These are phyloP conservation scores for Actinomortierella wolfii DNA, from an alignment of 371 early-diverging fungal genomes.

Conservation along the genomic window DNA sequence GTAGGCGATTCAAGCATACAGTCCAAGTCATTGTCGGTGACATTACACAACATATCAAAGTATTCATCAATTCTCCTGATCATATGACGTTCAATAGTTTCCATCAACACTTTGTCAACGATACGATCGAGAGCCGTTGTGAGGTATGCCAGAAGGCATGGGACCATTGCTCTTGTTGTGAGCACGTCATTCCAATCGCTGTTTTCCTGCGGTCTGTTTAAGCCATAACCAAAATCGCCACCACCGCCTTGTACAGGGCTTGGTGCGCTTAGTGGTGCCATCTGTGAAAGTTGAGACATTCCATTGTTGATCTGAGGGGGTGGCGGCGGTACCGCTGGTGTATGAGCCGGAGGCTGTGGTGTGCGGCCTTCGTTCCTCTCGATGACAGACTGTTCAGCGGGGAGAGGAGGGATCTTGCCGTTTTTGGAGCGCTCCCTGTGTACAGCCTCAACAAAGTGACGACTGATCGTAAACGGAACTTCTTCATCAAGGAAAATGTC, in stretches of 20 bases:
- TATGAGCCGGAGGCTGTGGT: background rate
- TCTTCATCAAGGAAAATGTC: conserved; percentile 14
- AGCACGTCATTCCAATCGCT: conserved; percentile 5
- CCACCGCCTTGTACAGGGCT: background rate
- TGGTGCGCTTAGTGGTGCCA: background rate
- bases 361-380: background rate
- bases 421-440: conserved; percentile 1
- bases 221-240: no score
- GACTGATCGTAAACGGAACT: conserved; percentile 8
- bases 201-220: background rate
- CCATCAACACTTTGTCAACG: conserved; percentile 16
- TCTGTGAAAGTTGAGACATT: background rate
- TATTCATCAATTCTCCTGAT: conserved; percentile 5
- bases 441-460: conserved; percentile 1
- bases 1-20: conserved; percentile 7
- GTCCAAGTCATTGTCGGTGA: background rate
- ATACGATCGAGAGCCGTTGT: conserved; percentile 10
- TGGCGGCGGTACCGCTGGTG: background rate
- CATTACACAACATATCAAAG: conserved; percentile 1
- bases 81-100: conserved; percentile 21
- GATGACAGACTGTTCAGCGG: background rate
- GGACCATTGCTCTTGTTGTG: conserved; percentile 4
- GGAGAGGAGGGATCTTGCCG: background rate
- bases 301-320: background rate
- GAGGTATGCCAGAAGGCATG: conserved; percentile 9